phyloP scores from a whole-genome alignment of 768 basidiomycete genomes.

The Leucocoprinus birnbaumii region DNA sequence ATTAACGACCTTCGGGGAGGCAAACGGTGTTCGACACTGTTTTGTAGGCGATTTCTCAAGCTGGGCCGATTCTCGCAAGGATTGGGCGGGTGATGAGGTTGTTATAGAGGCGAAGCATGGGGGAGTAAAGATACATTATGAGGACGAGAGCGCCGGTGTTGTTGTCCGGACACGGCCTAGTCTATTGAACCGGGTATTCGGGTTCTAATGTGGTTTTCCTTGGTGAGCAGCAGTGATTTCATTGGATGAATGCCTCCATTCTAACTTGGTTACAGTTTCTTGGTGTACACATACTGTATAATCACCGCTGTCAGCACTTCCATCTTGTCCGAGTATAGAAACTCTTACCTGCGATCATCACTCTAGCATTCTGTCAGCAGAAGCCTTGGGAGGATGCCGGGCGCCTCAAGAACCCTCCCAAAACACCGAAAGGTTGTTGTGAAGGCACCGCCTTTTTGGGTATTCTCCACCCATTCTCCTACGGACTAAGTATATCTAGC shows the following conservation, averaged over 20 bases:
- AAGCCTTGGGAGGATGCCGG: too few species aligned
- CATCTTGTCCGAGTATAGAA: background rate
- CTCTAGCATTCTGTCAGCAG: background rate
- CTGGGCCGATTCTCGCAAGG: constrained; percentile 20
- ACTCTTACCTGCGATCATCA: background rate
- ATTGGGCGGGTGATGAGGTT: constrained; percentile 39
- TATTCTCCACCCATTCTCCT: background rate
- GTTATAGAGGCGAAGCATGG: constrained; percentile 33
- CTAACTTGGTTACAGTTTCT: background rate
- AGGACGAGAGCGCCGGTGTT: constrained; percentile 27
- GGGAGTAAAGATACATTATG: constrained; percentile 32
- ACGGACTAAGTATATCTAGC: constrained; percentile 1
- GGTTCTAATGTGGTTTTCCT: constrained; percentile 36
- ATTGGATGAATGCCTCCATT: too few species aligned
- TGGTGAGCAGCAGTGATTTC: background rate
- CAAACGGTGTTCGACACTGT: constrained; percentile 27
- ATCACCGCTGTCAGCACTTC: background rate
- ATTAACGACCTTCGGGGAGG: constrained; percentile 31
- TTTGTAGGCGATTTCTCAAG: constrained; percentile 40
- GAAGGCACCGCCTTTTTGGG: background rate
- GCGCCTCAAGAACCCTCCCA: too few species aligned
- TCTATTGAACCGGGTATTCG: constrained; percentile 49
- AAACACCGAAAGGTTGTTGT: background rate
- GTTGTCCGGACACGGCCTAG: constrained; percentile 40
- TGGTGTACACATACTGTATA: constrained; percentile 4